Base-by-base conservation (phyloP, 2,329 filamentous ascomycete genomes). In the Gnomoniopsis smithogilvyi region DNA sequence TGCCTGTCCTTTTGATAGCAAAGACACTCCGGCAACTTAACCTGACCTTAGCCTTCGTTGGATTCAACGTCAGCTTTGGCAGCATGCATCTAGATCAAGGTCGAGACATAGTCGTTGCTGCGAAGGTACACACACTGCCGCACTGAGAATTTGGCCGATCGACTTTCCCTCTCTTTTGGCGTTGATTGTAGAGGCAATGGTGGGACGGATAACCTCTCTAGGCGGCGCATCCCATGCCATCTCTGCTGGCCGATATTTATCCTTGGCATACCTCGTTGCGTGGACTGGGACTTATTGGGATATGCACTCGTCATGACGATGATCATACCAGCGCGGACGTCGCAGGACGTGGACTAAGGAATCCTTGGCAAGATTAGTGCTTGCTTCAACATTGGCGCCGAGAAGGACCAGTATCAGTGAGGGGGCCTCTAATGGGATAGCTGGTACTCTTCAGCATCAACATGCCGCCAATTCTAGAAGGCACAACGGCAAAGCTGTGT, bases 401-500 rank as follows among this genome's bases (percentile, higher is more conserved):
- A 68, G 63, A 7, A 59, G 56, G 11, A 67, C 63, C 17, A 67
- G 62, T 46, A 65, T 62, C 2, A 64, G 59, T 51, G 67, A 63
- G 46, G 55, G 33, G 4, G 55, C n/a, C n/a, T n/a, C n/a, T n/a
- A n/a, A 52, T 24, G n/a, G 2, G 14, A 17, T 12, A 4, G 36
- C n/a, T n/a, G 15, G 38, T 17, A 30, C 21, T 12, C 15, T 14
- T 57, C 62, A 6, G 62, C 61, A 38, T 65, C 64, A 21, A 62
- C 61, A 6, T 60, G 15, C 36, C 50, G 54, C 61, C 59, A 67
- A 21, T 65, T 59, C 45, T 64, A 60, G 12, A 64, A 53, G 24
- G 63, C 61, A 45, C 65, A 67, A 54, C 67, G 67, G n/a, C 6
- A 68, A 59, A 1, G 66, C 67, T 24, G 65, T 66, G 48, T 67